A percentile compares a stretch with the other conserved stretches of the same genome.
Evolutionary conservation across 2,329 filamentous ascomycete species (phyloP).

Genomic region (Ascochyta lentis): DNA sequence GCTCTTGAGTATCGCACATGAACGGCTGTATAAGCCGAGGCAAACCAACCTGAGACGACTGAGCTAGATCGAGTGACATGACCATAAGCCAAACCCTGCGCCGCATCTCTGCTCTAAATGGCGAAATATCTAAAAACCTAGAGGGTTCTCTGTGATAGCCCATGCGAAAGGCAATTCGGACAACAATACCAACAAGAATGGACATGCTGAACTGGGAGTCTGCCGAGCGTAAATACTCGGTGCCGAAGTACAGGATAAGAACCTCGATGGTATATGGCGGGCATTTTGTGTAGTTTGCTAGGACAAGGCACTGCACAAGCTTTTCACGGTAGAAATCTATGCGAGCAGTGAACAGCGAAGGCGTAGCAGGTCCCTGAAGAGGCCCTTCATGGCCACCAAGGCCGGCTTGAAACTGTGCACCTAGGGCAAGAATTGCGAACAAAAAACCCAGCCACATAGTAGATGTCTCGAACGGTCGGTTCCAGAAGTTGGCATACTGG

Average conservation of each 20-base stretch:
- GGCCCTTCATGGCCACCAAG: constrained; percentile 16
- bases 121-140: constrained; percentile 50
- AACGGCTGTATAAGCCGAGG: constrained; percentile 48
- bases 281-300: constrained; percentile 46
- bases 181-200: constrained; percentile 38
- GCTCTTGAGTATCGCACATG: constrained; percentile 50
- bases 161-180: constrained; percentile 48
- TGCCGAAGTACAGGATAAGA: constrained; percentile 39
- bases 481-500: constrained; percentile 55
- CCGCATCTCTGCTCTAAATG: constrained; percentile 66
- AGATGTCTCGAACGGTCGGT: constrained; percentile 44
- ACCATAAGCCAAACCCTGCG: constrained; percentile 66
- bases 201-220: constrained; percentile 42
- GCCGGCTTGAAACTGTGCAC: constrained; percentile 34
- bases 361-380: constrained; percentile 10
- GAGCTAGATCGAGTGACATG: constrained; percentile 48
- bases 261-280: constrained; percentile 43
- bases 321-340: constrained; percentile 43
- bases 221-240: constrained; percentile 37
- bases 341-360: constrained; percentile 27
- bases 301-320: constrained; percentile 39
- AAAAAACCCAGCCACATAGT: constrained; percentile 55
- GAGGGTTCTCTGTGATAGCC: constrained; percentile 54
- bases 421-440: constrained; percentile 49
- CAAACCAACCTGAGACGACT: constrained; percentile 49